These are phyloP conservation scores for Infundibulicybe gibba DNA, from an alignment of 768 basidiomycete species.

Conservation along the genomic window DNA sequence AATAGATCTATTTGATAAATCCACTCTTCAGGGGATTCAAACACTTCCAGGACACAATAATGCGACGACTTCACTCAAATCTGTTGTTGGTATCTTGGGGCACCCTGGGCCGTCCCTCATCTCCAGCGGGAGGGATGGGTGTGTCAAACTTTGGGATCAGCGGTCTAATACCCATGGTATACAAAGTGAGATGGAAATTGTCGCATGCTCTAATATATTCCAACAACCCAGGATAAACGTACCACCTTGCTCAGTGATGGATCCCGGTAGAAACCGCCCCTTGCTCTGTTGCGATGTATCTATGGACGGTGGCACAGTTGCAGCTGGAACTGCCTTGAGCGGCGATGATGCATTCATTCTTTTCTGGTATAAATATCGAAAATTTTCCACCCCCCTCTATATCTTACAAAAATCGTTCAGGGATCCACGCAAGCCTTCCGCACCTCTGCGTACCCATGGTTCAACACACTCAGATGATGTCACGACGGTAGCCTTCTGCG, in stretches of 20 bases:
- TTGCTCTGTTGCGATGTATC: conserved; percentile 72
- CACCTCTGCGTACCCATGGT: conserved; percentile 69
- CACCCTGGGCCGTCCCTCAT: conserved; percentile 42
- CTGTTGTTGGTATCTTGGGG: conserved; percentile 37
- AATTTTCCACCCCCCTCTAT: not conserved
- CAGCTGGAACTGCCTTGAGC: conserved; percentile 79
- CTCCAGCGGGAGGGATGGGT: conserved; percentile 70
- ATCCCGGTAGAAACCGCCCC: conserved; percentile 34
- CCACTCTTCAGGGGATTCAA: conserved; percentile 40
- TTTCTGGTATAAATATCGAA: conserved; percentile 61
- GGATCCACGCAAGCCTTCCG: conserved; percentile 79
- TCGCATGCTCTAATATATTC: conserved; percentile 11
- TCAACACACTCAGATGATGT: conserved; percentile 95
- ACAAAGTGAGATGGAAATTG: conserved; percentile 47
- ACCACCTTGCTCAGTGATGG: conserved; percentile 38
- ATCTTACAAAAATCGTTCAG: conserved; percentile 30
- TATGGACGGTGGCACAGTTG: conserved; percentile 65
- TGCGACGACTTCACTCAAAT: conserved; percentile 54
- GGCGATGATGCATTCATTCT: conserved; percentile 79
- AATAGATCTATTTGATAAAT: conserved; percentile 66
- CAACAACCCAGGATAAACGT: conserved; percentile 33
- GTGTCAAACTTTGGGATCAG: conserved; percentile 74
- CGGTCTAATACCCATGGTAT: conserved; percentile 49
- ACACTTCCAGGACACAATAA: conserved; percentile 54
- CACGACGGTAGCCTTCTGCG: conserved; percentile 62